Conservation (phyloP, 306 rosid genomes). For the Parietaria judaica region DNA sequence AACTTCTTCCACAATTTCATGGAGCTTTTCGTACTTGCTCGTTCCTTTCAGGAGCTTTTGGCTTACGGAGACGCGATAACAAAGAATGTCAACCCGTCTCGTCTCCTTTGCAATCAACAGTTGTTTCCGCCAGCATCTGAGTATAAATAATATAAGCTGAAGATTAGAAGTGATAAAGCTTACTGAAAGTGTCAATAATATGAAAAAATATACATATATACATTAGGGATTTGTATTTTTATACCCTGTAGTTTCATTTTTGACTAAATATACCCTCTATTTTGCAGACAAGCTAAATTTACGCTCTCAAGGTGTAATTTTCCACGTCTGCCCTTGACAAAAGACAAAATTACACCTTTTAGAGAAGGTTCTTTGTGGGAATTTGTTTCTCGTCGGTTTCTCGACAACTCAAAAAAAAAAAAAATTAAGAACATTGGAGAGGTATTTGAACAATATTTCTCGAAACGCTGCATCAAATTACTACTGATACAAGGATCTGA, state of each 20-base stretch:
- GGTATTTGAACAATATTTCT: too few relatives aligned
- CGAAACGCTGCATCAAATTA: too few relatives aligned
- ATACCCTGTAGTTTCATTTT: too few relatives aligned
- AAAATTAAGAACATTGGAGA: too few relatives aligned
- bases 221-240: not conserved
- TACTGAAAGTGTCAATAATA: too few relatives aligned
- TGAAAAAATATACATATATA: not conserved
- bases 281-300: too few relatives aligned
- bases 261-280: not conserved
- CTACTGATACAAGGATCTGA: too few relatives aligned
- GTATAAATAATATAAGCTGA: constrained; percentile 19
- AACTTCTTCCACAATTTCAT: constrained; percentile 60
- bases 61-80: constrained; percentile 82
- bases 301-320: too few relatives aligned
- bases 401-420: not conserved
- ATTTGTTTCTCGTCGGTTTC: not conserved
- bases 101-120: constrained; percentile 67
- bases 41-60: constrained; percentile 79
- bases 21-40: constrained; percentile 41
- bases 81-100: constrained; percentile 84
- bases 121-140: constrained; percentile 84
- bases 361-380: too few relatives aligned
- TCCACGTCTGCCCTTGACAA: too few relatives aligned
- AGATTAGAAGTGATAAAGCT: constrained; percentile 10
- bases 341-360: too few relatives aligned